Evolutionary conservation across 495 filamentous ascomycete species (phyloP).

Genomic region (Durotheca rogersii): DNA sequence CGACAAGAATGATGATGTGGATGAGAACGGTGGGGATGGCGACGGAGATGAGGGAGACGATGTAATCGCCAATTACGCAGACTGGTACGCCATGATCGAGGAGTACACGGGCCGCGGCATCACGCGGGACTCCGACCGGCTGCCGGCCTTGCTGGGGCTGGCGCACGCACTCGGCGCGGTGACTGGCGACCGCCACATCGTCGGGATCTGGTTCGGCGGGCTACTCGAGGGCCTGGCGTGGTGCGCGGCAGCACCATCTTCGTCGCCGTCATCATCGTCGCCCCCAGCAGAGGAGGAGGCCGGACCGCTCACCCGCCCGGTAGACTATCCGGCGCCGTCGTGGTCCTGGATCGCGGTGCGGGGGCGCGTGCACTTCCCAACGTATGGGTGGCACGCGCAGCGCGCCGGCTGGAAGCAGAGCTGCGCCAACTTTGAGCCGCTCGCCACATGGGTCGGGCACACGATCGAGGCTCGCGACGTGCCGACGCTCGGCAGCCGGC

Average conservation of each 20-base stretch:
- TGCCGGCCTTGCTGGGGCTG: slow-evolving; percentile 39
- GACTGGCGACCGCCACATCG: slow-evolving; percentile 21
- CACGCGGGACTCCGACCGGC: slow-evolving; percentile 36
- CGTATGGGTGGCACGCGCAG: slow-evolving; percentile 23
- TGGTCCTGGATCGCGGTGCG: slow-evolving; percentile 44
- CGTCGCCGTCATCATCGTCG: too few species aligned
- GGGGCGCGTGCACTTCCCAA: slow-evolving; percentile 27
- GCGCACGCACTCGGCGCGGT: slow-evolving; percentile 18
- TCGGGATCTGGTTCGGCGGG: slow-evolving; percentile 31
- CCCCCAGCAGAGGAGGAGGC: too few species aligned
- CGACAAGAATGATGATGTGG: too few species aligned
- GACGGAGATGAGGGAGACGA: background rate
- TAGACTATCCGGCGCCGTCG: slow-evolving; percentile 32
- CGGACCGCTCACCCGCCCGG: slow-evolving; percentile 5
- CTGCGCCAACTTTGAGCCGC: slow-evolving; percentile 21
- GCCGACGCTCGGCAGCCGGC: slow-evolving; percentile 1
- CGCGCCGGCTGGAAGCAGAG: slow-evolving; percentile 14
- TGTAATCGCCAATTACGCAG: slow-evolving; percentile 13
- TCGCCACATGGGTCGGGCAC: slow-evolving; percentile 16
- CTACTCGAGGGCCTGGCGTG: slow-evolving; percentile 34
- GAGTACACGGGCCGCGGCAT: slow-evolving; percentile 31
- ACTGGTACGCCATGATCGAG: slow-evolving; percentile 33
- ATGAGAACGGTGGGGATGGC: background rate
- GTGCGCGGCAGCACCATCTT: slow-evolving; percentile 9
- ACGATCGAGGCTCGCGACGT: slow-evolving; percentile 1